A percentile compares a stretch with the other conserved stretches of the same genome.
Conservation (phyloP, 2,329 filamentous ascomycete genomes). For the Fusarium phyllophilum region DNA sequence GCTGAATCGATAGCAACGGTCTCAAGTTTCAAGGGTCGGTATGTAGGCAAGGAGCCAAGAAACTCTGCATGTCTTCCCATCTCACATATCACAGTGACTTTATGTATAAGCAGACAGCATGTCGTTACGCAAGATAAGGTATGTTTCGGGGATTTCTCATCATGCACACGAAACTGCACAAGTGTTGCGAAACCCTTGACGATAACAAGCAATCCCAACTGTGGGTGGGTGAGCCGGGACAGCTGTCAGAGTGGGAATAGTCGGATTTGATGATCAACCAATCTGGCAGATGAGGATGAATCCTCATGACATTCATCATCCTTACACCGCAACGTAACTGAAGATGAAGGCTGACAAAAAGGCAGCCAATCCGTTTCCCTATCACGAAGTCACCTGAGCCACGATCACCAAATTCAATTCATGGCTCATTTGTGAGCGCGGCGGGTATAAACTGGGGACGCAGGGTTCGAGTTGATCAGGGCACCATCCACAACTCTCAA, state of each 20-base stretch:
- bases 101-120: not conserved
- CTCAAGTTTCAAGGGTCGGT: not conserved
- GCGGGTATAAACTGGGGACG: conserved; percentile 2
- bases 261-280: conserved; percentile 26
- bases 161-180: not conserved
- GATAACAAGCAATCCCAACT: not conserved
- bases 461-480: not conserved
- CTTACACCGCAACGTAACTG: conserved; percentile 26
- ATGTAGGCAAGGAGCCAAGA: not conserved
- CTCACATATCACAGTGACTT: not conserved
- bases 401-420: conserved; percentile 12
- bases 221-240: not conserved
- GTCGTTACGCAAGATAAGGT: conserved; percentile 3
- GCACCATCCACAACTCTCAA: not conserved
- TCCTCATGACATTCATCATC: conserved; percentile 2
- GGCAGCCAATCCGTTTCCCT: not conserved
- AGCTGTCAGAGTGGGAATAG: conserved; percentile 37
- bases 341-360: not conserved
- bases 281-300: not conserved
- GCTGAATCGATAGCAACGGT: not conserved
- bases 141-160: not conserved
- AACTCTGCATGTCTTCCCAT: not conserved
- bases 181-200: not conserved
- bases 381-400: conserved; percentile 12
- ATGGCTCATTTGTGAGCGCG: conserved; percentile 14